Percentiles rank a stretch among this genome's conserved stretches.
Evolutionary conservation across 129 eudicot species (phyloP).

Genomic region (Saussurea involucrata): DNA sequence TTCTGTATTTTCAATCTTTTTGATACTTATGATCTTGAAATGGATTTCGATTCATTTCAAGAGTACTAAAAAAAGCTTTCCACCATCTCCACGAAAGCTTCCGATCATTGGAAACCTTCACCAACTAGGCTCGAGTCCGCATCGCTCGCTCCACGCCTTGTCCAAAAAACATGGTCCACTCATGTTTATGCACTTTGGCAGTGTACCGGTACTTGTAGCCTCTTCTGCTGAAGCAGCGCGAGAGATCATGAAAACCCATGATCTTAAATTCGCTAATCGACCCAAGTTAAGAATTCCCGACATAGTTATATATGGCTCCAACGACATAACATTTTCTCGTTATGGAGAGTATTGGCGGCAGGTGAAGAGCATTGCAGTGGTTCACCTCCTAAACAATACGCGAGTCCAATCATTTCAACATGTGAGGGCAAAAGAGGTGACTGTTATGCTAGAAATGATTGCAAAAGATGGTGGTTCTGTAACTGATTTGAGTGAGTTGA

Average conservation of each 20-base stretch:
- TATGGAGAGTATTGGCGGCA: conserved; percentile 61
- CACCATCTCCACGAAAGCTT: conserved; percentile 51
- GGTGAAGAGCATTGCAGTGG: conserved; percentile 30
- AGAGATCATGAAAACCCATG: conserved; percentile 53
- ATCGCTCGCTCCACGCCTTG: conserved; percentile 32
- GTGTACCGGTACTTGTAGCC: conserved; percentile 33
- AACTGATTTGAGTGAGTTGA: conserved; percentile 35
- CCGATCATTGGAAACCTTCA: conserved; percentile 57
- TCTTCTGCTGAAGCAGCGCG: conserved; percentile 37
- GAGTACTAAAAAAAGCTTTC: conserved; percentile 13
- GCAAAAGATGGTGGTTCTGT: background rate
- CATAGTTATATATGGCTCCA: conserved; percentile 20
- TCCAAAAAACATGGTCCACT: conserved; percentile 40
- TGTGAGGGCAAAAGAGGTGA: conserved; percentile 33
- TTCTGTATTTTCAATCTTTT: background rate
- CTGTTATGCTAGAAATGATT: conserved; percentile 22
- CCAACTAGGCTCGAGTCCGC: conserved; percentile 39
- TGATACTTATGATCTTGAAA: background rate
- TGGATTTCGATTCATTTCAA: background rate
- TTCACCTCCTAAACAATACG: conserved; percentile 29
- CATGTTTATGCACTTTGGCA: conserved; percentile 46
- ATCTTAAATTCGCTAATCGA: conserved; percentile 25
- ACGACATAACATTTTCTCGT: conserved; percentile 31
- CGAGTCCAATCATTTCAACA: conserved; percentile 29
- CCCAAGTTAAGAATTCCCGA: conserved; percentile 24